Percentiles rank a stretch among this genome's conserved stretches.
Conservation (phyloP, 495 filamentous ascomycete genomes). For the Aspergillus bertholletiae region DNA sequence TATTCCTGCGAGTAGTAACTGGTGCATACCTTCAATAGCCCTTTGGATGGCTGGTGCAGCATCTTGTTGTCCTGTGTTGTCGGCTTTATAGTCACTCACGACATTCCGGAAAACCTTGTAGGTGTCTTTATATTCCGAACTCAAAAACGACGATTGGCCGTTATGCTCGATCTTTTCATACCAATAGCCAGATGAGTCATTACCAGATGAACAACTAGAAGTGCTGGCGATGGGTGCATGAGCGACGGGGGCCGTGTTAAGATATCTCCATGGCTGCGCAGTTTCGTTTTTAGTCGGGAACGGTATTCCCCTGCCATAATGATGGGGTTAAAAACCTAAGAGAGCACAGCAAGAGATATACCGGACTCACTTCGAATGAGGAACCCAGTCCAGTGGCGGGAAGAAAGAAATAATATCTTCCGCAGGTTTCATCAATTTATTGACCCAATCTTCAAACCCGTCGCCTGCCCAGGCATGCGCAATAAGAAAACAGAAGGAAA, state of each 20-base stretch:
- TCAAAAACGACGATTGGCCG: conserved; percentile 29
- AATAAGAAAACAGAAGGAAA: neutral
- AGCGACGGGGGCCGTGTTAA: neutral
- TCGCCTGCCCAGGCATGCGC: neutral
- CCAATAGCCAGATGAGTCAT: conserved; percentile 20
- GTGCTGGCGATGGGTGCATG: neutral
- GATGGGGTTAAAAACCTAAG: neutral
- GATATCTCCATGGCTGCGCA: conserved; percentile 16
- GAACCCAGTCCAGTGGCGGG: conserved; percentile 4
- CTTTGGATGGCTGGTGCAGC: conserved; percentile 25
- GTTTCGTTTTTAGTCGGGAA: conserved; percentile 14
- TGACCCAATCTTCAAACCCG: neutral
- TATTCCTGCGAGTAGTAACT: neutral
- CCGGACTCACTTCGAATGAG: conserved; percentile 9
- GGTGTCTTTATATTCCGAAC: conserved; percentile 15
- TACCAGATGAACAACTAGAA: conserved; percentile 2
- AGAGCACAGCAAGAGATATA: neutral
- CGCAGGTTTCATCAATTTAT: neutral
- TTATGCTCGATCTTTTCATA: conserved; percentile 35
- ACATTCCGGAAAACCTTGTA: conserved; percentile 38
- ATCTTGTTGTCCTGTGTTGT: conserved; percentile 26
- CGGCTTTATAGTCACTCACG: conserved; percentile 28
- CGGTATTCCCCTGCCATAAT: conserved; percentile 17
- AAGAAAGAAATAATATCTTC: neutral
- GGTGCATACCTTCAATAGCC: conserved; percentile 25